Percentiles rank a stretch among this genome's conserved stretches.
phyloP scores from a whole-genome alignment of 23 red algal species.

The Pyropia yezoensis region DNA sequence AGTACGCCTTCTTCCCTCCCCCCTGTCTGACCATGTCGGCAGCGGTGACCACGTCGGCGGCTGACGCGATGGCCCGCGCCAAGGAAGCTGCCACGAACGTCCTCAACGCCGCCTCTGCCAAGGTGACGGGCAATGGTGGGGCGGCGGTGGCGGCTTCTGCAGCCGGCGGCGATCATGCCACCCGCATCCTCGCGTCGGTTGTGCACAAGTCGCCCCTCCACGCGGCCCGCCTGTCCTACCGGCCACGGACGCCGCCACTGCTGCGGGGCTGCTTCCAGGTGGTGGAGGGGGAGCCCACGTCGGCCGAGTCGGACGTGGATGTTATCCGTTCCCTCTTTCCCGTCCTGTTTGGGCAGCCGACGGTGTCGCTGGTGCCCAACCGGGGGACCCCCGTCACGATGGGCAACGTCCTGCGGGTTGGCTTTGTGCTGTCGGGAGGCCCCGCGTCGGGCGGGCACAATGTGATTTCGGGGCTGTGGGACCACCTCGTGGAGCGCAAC shows the following conservation, averaged over 20 bases:
- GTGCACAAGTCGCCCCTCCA: conserved; percentile 48
- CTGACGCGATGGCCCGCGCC: no score
- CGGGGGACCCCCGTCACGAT: conserved; percentile 19
- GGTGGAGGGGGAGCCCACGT: conserved; percentile 37
- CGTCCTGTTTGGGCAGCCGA: conserved; percentile 73
- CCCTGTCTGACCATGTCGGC: no score
- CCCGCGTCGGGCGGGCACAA: conserved; percentile 96
- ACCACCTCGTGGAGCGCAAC: conserved; percentile 61
- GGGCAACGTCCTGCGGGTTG: conserved; percentile 42
- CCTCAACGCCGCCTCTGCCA: no score
- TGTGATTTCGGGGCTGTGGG: conserved; percentile 85
- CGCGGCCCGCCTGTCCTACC: conserved; percentile 45
- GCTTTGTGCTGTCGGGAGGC: conserved; percentile 83
- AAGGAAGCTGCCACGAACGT: no score
- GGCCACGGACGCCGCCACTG: conserved; percentile 52
- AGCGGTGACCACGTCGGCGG: no score
- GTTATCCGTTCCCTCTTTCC: conserved; percentile 58
- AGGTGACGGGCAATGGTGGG: no score
- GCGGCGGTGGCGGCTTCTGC: no score
- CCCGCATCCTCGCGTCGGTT: conserved; percentile 9
- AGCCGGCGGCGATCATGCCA: no score
- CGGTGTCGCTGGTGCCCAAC: conserved; percentile 25
- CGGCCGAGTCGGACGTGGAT: conserved; percentile 35
- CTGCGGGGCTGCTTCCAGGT: conserved; percentile 16
- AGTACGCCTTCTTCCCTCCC: no score